Evolutionary conservation across 371 early-diverging fungal genomes (phyloP).

Genomic region (Nosema muscidifuracis): DNA sequence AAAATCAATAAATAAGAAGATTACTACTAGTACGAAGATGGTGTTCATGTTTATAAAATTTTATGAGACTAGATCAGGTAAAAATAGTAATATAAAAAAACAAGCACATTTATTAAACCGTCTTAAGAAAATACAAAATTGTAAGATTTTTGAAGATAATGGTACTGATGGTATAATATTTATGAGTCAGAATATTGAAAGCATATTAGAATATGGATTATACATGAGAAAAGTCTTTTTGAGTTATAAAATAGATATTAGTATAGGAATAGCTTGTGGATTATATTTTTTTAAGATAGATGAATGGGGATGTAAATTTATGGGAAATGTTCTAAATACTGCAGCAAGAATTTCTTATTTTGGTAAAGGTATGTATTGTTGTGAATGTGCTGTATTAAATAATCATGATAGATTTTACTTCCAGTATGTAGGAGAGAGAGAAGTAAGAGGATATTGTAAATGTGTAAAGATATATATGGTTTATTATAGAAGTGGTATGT

Average conservation of each 20-base stretch:
- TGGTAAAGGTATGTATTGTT: conserved; percentile 37
- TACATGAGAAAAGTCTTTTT: conserved; percentile 13
- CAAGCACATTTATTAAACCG: background rate
- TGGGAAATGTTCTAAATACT: conserved; percentile 31
- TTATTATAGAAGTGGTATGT: background rate
- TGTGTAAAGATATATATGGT: conserved; percentile 11
- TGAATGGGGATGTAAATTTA: background rate
- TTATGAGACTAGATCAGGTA: background rate
- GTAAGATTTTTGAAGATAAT: background rate
- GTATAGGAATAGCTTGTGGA: conserved; percentile 34
- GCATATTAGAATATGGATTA: conserved; percentile 11
- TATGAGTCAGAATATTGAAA: conserved; percentile 2
- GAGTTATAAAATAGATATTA: conserved; percentile 11
- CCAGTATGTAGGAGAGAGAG: conserved; percentile 19
- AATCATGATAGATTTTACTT: conserved; percentile 6
- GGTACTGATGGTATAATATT: background rate
- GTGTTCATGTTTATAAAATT: background rate
- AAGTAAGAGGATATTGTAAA: conserved; percentile 22
- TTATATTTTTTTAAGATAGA: conserved; percentile 10
- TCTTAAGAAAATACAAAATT: background rate
- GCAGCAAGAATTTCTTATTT: conserved; percentile 16
- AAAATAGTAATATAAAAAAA: background rate
- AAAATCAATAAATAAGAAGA: background rate
- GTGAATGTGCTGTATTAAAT: conserved; percentile 15
- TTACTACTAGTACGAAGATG: background rate